Evolutionary conservation across 805 yeast species (phyloP).

Genomic region (Saccharomyces kudriavzevii): DNA sequence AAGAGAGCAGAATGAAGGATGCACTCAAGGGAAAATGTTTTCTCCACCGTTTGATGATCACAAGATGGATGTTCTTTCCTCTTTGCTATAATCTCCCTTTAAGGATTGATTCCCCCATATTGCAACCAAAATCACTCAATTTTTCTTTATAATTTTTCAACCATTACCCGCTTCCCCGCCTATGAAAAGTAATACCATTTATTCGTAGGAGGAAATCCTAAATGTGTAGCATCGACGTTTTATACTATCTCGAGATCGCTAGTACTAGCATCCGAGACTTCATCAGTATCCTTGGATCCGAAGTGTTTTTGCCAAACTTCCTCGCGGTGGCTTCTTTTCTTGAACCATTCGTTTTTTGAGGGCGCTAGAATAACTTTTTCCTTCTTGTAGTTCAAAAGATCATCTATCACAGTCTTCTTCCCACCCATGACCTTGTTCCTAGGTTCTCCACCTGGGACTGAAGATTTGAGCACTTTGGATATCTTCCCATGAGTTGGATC

Average conservation of each 20-base stretch:
- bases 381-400: constrained; percentile 29
- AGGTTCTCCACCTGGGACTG: neutral
- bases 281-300: constrained; percentile 11
- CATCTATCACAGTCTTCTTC: constrained; percentile 20
- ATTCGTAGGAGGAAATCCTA: neutral
- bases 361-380: constrained; percentile 30
- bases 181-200: constrained; percentile 2
- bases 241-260: constrained; percentile 30
- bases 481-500: constrained; percentile 39
- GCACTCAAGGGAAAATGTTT: neutral
- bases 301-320: constrained; percentile 25
- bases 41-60: neutral
- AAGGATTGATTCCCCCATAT: neutral
- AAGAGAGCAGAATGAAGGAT: neutral
- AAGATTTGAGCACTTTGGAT: constrained; percentile 8
- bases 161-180: neutral
- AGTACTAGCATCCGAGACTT: constrained; percentile 10
- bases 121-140: neutral
- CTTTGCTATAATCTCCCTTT: neutral
- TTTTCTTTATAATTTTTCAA: neutral
- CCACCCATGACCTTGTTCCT: constrained; percentile 7
- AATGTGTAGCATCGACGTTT: neutral
- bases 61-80: neutral
- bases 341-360: constrained; percentile 24
- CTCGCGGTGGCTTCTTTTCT: constrained; percentile 25